phyloP scores from a whole-genome alignment of 345 rosid genomes.

The Erodium maritimum region DNA sequence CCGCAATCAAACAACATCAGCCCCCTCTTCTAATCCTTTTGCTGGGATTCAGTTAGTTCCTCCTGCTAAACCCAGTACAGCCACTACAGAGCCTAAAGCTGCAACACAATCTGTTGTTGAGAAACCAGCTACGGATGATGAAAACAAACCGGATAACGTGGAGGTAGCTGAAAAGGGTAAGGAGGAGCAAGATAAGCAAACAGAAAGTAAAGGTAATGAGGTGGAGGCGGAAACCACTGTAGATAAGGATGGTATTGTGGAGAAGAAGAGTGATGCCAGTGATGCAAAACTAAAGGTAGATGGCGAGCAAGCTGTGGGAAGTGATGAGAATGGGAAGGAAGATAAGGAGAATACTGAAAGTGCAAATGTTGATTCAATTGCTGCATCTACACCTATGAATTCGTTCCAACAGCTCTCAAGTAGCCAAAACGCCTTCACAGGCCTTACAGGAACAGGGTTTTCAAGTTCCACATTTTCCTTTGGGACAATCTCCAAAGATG shows the following conservation, averaged over 20 bases:
- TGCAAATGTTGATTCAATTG: constrained; percentile 29
- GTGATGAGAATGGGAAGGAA: constrained; percentile 21
- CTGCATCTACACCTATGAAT: constrained; percentile 43
- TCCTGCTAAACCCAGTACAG: constrained; percentile 18
- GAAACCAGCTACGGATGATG: constrained; percentile 18
- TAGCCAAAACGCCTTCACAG: constrained; percentile 84
- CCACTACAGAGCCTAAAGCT: constrained; percentile 12
- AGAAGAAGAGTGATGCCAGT: constrained; percentile 14
- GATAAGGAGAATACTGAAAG: constrained; percentile 27
- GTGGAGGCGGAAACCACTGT: constrained; percentile 7
- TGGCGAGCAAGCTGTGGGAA: constrained; percentile 24
- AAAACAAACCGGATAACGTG: constrained; percentile 4
- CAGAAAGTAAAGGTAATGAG: constrained; percentile 8
- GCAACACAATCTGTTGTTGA: constrained; percentile 18
- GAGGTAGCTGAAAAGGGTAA: constrained; percentile 11
- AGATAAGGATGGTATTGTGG: constrained; percentile 16
- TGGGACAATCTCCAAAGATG: constrained; percentile 42
- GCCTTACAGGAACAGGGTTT: constrained; percentile 84
- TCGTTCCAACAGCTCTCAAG: constrained; percentile 95
- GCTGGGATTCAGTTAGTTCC: constrained; percentile 63
- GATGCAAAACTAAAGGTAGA: constrained; percentile 30
- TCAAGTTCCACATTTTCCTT: constrained; percentile 60
- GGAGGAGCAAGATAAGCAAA: constrained; percentile 14
- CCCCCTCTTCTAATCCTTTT: constrained; percentile 67
- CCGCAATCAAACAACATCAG: constrained; percentile 35